These are phyloP conservation scores for Solanum hybrid DNA, from an alignment of 305 asterid species.

Conservation along the genomic window DNA sequence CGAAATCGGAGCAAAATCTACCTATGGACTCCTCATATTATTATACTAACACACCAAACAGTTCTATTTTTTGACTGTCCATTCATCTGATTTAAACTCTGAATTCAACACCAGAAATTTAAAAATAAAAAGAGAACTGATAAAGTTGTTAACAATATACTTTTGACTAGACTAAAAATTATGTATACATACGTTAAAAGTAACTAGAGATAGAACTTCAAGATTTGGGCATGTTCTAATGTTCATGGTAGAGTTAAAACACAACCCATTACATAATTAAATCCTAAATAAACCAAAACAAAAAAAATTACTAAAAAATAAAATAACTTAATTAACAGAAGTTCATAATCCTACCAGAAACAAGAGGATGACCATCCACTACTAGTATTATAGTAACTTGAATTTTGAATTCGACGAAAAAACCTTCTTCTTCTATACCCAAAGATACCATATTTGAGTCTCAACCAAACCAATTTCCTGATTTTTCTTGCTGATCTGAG, in stretches of 20 bases:
- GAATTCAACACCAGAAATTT: background rate
- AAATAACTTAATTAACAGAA: background rate
- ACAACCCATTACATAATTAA: background rate
- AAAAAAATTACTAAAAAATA: background rate
- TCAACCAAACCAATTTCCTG: conserved; percentile 38
- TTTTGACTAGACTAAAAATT: background rate
- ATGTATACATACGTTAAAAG: background rate
- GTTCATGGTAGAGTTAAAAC: background rate
- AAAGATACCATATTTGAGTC: conserved; percentile 42
- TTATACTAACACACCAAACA: background rate
- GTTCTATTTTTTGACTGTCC: background rate
- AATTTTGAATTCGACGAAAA: conserved; percentile 27
- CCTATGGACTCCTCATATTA: background rate
- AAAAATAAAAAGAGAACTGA: background rate
- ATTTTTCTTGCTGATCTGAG: conserved; percentile 44
- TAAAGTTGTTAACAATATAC: background rate
- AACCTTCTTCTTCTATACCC: conserved; percentile 21
- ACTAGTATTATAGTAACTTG: background rate
- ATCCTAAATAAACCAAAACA: background rate
- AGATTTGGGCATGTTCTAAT: background rate
- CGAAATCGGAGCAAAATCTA: background rate
- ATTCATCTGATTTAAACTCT: background rate
- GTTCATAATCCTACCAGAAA: conserved; percentile 11
- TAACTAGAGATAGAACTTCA: background rate
- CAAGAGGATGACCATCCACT: conserved; percentile 12